Conservation (phyloP, 2,329 filamentous ascomycete species). For the Xylariaceae sp. region DNA sequence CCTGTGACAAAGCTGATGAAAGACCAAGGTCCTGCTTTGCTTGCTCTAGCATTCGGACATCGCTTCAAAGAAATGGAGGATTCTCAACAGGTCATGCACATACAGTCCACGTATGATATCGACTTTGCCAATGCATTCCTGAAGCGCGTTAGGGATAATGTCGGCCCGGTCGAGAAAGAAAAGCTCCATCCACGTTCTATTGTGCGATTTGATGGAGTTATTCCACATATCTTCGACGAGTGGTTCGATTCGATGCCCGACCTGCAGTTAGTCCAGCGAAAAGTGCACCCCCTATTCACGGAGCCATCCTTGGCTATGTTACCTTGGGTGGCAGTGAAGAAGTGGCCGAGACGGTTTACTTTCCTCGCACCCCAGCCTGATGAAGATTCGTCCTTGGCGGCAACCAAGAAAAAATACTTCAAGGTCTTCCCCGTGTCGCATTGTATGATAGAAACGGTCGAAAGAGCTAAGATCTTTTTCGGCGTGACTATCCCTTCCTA, state of each 20-base stretch:
- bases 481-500: slow-evolving; percentile 71
- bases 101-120: slow-evolving; percentile 31
- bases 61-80: slow-evolving; percentile 40
- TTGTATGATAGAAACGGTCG: slow-evolving; percentile 50
- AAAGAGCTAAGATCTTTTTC: slow-evolving; percentile 45
- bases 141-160: slow-evolving; percentile 9
- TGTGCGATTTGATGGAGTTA: slow-evolving; percentile 32
- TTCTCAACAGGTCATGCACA: slow-evolving; percentile 42
- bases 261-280: slow-evolving; percentile 36
- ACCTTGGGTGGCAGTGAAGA: slow-evolving; percentile 48
- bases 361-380: slow-evolving; percentile 48
- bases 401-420: slow-evolving; percentile 39
- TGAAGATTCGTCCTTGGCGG: slow-evolving; percentile 8
- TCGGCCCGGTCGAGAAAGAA: slow-evolving; percentile 17
- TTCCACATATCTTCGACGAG: slow-evolving; percentile 42
- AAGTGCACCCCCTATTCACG: slow-evolving; percentile 36
- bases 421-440: slow-evolving; percentile 44
- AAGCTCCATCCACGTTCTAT: slow-evolving; percentile 34
- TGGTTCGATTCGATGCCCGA: slow-evolving; percentile 45
- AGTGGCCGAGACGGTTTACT: slow-evolving; percentile 56
- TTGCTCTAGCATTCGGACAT: slow-evolving; percentile 48
- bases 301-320: slow-evolving; percentile 36
- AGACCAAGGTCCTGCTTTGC: slow-evolving; percentile 46
- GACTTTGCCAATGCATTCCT: slow-evolving; percentile 5
- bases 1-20: slow-evolving; percentile 8